Conservation (phyloP, 495 filamentous ascomycete species). For the Aspergillus mulundensis region DNA sequence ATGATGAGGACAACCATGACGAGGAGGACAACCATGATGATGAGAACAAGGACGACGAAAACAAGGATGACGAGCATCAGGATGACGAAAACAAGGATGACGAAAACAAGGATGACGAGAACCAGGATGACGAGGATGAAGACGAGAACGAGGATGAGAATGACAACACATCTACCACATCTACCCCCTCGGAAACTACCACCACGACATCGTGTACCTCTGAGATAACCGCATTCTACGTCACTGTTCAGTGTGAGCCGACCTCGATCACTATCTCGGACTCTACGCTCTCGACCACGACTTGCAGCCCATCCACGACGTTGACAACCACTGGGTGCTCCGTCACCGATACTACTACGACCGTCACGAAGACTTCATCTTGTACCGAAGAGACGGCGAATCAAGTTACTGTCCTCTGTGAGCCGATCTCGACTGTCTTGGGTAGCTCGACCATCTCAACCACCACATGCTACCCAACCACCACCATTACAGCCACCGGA, state of each 20-base stretch:
- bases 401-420: background rate
- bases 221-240: background rate
- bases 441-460: background rate
- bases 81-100: too few relatives aligned
- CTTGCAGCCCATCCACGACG: background rate
- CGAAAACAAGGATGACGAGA: too few relatives aligned
- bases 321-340: conserved; percentile 8
- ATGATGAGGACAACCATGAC: background rate
- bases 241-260: conserved; percentile 1
- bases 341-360: conserved; percentile 3
- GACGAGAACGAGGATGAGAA: background rate
- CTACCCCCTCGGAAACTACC: background rate
- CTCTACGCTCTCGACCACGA: background rate
- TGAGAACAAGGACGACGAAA: too few relatives aligned
- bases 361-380: background rate
- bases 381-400: background rate
- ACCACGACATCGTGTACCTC: background rate
- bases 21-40: background rate
- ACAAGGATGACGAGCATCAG: too few relatives aligned
- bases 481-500: conserved; percentile 2
- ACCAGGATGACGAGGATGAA: too few relatives aligned
- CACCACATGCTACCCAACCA: background rate
- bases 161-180: background rate
- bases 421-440: background rate
- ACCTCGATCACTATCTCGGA: background rate